Conservation (phyloP, 257 asterid genomes). For the Knoxia roxburghii region DNA sequence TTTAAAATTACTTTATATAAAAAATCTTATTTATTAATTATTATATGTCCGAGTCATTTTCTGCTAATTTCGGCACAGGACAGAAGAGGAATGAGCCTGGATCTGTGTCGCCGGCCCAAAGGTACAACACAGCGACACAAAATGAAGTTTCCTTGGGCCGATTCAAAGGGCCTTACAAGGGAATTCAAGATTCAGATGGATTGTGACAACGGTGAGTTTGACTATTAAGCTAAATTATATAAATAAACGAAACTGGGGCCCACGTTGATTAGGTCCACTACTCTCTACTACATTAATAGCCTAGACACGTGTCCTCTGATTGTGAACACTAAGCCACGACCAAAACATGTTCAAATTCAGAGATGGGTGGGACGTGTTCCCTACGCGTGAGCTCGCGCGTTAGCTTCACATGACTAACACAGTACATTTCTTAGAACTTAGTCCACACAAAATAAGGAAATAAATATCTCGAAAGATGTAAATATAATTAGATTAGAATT, state of each 20-base stretch:
- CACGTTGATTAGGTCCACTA: background rate
- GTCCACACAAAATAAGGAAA: background rate
- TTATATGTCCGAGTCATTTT: too few species aligned
- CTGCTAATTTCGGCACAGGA: too few species aligned
- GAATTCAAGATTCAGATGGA: background rate
- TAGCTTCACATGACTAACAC: background rate
- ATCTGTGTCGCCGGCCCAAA: conserved; percentile 2
- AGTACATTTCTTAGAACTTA: too few species aligned
- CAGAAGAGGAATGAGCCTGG: too few species aligned
- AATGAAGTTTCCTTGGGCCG: conserved; percentile 8
- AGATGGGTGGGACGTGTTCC: background rate
- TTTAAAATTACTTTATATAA: too few species aligned
- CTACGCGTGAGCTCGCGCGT: conserved; percentile 17
- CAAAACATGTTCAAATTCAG: background rate
- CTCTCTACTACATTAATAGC: background rate
- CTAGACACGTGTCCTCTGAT: background rate
- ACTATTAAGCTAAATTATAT: background rate
- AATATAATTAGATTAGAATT: too few species aligned
- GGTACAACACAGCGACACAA: background rate
- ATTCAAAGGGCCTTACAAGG: background rate
- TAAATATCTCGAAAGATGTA: background rate
- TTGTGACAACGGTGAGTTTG: background rate
- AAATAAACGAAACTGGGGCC: background rate
- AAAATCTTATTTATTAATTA: too few species aligned
- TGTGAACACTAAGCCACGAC: background rate